A percentile compares a stretch with the other conserved stretches of the same genome.
These are phyloP conservation scores for Xylaria intraflava DNA, from an alignment of 495 filamentous ascomycete genomes.

Conservation along the genomic window DNA sequence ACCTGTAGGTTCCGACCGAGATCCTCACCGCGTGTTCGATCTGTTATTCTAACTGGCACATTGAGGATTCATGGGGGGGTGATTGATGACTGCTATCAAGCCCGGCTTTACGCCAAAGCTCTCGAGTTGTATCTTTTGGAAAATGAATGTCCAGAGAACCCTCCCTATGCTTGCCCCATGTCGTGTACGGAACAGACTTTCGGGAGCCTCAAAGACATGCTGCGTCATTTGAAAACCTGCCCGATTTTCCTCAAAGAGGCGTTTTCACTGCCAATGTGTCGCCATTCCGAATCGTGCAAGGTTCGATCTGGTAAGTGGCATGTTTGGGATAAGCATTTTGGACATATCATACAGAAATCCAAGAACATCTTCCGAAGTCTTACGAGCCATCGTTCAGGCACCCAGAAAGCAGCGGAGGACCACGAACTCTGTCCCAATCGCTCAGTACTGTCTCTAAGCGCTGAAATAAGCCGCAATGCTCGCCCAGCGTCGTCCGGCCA, in stretches of 20 bases:
- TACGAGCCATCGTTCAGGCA: not conserved
- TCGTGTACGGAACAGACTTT: not conserved
- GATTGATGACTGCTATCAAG: not conserved
- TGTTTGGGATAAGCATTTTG: conserved; percentile 13
- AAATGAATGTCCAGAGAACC: not conserved
- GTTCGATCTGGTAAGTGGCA: conserved; percentile 2
- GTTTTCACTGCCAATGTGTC: conserved; percentile 10
- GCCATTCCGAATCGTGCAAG: conserved; percentile 1
- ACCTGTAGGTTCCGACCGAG: not conserved
- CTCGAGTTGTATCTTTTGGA: not conserved
- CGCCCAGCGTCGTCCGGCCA: not conserved
- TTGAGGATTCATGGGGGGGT: not conserved
- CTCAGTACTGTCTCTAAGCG: not conserved
- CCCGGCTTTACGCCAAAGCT: not conserved
- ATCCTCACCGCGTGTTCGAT: not conserved
- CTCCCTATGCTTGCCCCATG: not conserved
- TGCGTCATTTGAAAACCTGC: conserved; percentile 17
- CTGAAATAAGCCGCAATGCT: not conserved
- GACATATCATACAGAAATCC: too few relatives aligned
- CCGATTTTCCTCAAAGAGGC: conserved; percentile 2
- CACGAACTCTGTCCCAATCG: not conserved
- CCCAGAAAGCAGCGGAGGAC: not conserved
- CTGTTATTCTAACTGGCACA: not conserved
- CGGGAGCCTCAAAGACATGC: conserved; percentile 1
- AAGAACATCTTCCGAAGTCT: not conserved